A percentile compares a stretch with the other conserved stretches of the same genome.
These are phyloP conservation scores for Cavenderia fasciculata DNA, from an alignment of 78 protist species.

Conservation along the genomic window DNA sequence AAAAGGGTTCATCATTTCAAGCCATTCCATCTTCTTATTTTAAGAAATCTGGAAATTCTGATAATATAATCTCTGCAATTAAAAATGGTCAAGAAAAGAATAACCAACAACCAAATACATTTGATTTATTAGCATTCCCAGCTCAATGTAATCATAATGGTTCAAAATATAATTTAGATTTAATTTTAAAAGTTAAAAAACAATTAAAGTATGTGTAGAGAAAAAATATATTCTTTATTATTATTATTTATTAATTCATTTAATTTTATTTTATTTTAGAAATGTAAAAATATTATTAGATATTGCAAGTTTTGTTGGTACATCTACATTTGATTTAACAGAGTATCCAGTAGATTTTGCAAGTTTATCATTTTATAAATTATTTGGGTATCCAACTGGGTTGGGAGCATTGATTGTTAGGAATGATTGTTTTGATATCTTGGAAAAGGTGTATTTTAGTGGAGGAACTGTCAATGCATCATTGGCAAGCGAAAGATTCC, in stretches of 20 bases:
- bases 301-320: constrained; percentile 87
- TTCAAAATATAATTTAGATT: constrained; percentile 38
- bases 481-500: constrained; percentile 46
- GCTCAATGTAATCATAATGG: constrained; percentile 80
- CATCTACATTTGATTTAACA: constrained; percentile 67
- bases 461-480: constrained; percentile 90
- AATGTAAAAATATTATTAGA: constrained; percentile 74
- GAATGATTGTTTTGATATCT: constrained; percentile 10
- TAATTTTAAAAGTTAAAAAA: constrained; percentile 22
- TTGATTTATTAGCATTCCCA: constrained; percentile 69
- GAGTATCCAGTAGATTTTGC: constrained; percentile 83
- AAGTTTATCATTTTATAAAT: constrained; percentile 93
- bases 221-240: neutral
- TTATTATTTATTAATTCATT: neutral
- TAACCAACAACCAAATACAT: neutral
- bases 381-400: constrained; percentile 97
- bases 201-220: neutral
- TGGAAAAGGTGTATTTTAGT: constrained; percentile 77
- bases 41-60: neutral
- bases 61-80: neutral
- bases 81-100: neutral
- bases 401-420: constrained; percentile 92
- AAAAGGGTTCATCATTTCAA: neutral
- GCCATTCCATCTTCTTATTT: constrained; percentile 22
- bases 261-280: neutral